Base-by-base conservation (phyloP, 352 stramenopile genomes). In the Globisporangium rhizosaccharum region DNA sequence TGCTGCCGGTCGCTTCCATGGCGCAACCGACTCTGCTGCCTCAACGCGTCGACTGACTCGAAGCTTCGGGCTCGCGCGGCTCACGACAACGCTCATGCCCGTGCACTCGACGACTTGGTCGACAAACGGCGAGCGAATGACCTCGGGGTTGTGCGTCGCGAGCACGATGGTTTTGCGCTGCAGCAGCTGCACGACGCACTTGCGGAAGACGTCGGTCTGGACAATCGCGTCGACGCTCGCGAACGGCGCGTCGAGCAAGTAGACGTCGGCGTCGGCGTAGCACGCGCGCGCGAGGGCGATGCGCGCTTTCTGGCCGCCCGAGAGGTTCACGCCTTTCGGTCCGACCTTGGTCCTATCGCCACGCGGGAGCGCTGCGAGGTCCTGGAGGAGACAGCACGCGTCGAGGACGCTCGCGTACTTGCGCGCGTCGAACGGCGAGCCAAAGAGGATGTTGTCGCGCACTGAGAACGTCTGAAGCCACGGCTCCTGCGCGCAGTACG, bases 401-500 rank as follows among this genome's bases (percentile, higher is more conserved):
- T 67, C 53, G n/a, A 73, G 42, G 5, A 71, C 61, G 15, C 53
- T 53, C 7, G 17, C 1, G 53, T 93, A 95, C 28, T 70, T 74
- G 30, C 64, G 67, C 48, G 87, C 61, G 44, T 95, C 75, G 28
- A 72, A 88, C 15, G 67, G 66, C 20, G 71, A 62, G 20, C 86
- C 84, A 65, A 96, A 96, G 5, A 96, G 59, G 62, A 96, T 96
- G 65, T 96, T 97, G 18, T 94, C 81, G 15, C 71, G 59, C 17
- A 97, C 60, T 20, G 83, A 60, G n/a, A 65, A 33, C 49, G 93
- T 94, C 36, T 96, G 58, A 39, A 97, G 88, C 77, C 82, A 96
- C 15, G 85, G 72, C 20, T 79, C 71, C 67, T 96, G 85, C 14
- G 79, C 54, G 39, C 70, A 63, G 44, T 73, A 75, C 23, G 61